Base-by-base conservation (phyloP, 2,329 filamentous ascomycete species). In the Phaeosphaeria sp. region DNA sequence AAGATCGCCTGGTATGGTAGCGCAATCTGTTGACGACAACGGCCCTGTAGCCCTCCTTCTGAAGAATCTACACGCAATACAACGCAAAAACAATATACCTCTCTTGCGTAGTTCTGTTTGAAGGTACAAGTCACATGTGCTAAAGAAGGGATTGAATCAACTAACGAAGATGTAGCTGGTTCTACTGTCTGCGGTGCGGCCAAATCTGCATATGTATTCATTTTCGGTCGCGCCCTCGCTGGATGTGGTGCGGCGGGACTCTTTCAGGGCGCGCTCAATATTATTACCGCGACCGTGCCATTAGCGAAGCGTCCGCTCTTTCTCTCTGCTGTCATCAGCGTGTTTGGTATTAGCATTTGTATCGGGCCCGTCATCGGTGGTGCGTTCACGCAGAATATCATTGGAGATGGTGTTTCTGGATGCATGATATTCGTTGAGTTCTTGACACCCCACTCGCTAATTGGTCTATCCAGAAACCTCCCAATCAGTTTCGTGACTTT, bases 41-140 rank as follows among this genome's bases (percentile, higher is more conserved):
- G 50, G 59, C 60, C 25, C 42, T 71, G 48, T 54, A 77, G 76
- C 62, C 72, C 72, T 21, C 78, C 56, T 78, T 72, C 59, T 77
- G 77, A 44, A 77, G 75, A 50, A 3, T 68, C n/a, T 80, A 79
- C 64, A 78, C 71, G 18, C 73, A 73, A 62, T 81, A 79, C 52
- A 68, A 77, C 11, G 73, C 84, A 50, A 81, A 81, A 63, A 80
- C 69, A 41, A 73, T 75, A 2, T 86, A 81, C 69, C 72, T 85
- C 3, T 44, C 64, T 4, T 66, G 64, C 23, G 69, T 81, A 18
- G 52, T 72, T 10, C 59, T 81, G 30, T 81, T 81, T 52, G 79
- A 81, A 60, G 11, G 50, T 46, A 30, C 13, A 22, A 4, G 25
- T 9, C 6, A 46, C 3, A 23, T 9, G 10, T 1, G 11, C 9